A percentile compares a stretch with the other conserved stretches of the same genome.
Conservation (phyloP, 306 rosid species). For the cucumber (Cucumis sativus) region Cucumber_9930_V3 NC_026658.2:7222501-7223000, state of each 20-base stretch:
- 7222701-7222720: background rate
- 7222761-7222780: slow-evolving; percentile 49
- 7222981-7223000: background rate
- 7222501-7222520: slow-evolving; percentile 5
- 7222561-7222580: background rate
- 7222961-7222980: no score
- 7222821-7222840: slow-evolving; percentile 53
- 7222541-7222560: background rate
- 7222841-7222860: slow-evolving; percentile 83
- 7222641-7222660: slow-evolving; percentile 73
- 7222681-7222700: background rate
- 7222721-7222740: background rate
- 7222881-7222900: background rate
- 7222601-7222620: slow-evolving; percentile 35
- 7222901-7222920: background rate
- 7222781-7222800: slow-evolving; percentile 45
- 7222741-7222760: slow-evolving; percentile 62
- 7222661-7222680: slow-evolving; percentile 33
- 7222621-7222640: slow-evolving; percentile 70
- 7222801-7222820: slow-evolving; percentile 47
- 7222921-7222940: background rate
- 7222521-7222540: background rate
- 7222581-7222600: slow-evolving; percentile 8
- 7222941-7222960: background rate
- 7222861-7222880: slow-evolving; percentile 68